These are phyloP conservation scores for Capillidium heterosporum DNA, from an alignment of 371 early-diverging fungal species.

Conservation along the genomic window DNA sequence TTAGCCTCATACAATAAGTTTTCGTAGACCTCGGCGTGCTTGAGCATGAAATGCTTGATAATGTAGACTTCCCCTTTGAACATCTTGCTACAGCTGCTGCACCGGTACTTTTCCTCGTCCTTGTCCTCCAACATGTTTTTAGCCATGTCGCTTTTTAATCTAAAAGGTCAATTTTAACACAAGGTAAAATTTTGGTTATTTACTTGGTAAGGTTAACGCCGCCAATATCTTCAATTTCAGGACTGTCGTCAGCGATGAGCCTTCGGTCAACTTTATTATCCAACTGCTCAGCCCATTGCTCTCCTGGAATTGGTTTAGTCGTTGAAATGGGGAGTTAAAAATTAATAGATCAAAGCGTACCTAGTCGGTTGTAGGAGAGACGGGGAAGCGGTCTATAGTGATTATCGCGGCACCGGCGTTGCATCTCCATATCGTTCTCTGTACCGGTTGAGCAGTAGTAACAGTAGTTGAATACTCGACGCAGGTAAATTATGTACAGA, in stretches of 20 bases:
- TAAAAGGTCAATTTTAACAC: no score
- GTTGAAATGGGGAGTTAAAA: no score
- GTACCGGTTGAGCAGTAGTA: constrained; percentile 79
- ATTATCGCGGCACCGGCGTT: constrained; percentile 47
- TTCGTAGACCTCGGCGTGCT: constrained; percentile 50
- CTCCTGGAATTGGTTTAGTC: constrained; percentile 20
- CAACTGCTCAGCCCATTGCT: constrained; percentile 8
- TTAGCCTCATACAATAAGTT: no score
- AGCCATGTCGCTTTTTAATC: no score
- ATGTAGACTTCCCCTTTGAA: constrained; percentile 90
- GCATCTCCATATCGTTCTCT: constrained; percentile 64
- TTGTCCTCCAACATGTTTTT: constrained; percentile 15
- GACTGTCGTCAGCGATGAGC: background rate
- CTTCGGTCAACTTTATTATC: constrained; percentile 4
- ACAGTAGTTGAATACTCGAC: constrained; percentile 83
- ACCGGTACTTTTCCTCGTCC: constrained; percentile 64
- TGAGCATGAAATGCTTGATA: constrained; percentile 72
- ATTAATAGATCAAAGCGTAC: constrained; percentile 8
- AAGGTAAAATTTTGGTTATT: constrained; percentile 26
- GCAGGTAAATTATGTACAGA: constrained; percentile 61
- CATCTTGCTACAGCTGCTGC: constrained; percentile 77
- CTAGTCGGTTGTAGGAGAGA: background rate
- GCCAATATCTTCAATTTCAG: constrained; percentile 3
- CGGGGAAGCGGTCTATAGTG: constrained; percentile 30
- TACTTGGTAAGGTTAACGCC: constrained; percentile 41